phyloP scores from a whole-genome alignment of 1,284 basidiomycete genomes.

The Marasmius tenuissimus region DNA sequence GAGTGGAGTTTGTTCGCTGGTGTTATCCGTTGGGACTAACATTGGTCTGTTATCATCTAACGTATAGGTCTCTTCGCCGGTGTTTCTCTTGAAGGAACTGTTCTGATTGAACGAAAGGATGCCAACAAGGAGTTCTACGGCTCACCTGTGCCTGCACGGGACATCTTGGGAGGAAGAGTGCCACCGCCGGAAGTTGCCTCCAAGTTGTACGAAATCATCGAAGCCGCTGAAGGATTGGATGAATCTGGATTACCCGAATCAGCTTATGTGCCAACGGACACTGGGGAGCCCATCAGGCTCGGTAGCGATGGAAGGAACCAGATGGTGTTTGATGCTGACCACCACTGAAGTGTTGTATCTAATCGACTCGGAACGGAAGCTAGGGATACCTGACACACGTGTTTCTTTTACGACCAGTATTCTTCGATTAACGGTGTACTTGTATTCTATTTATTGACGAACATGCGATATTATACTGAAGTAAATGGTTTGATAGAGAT shows the following conservation, averaged over 20 bases:
- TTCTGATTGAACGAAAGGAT: slow-evolving; percentile 93
- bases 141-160: slow-evolving; percentile 83
- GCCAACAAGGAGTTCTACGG: slow-evolving; percentile 96
- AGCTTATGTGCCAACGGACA: slow-evolving; percentile 75
- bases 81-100: slow-evolving; percentile 92
- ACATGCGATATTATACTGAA: too few relatives aligned
- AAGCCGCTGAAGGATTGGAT: slow-evolving; percentile 81
- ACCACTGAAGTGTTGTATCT: slow-evolving; percentile 8
- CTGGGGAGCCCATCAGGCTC: slow-evolving; percentile 60
- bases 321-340: slow-evolving; percentile 73
- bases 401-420: too few relatives aligned
- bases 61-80: slow-evolving; percentile 90
- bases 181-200: slow-evolving; percentile 97
- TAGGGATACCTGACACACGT: too few relatives aligned
- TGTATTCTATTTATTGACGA: too few relatives aligned
- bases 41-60: slow-evolving; percentile 1
- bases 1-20: not conserved
- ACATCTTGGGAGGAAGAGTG: slow-evolving; percentile 90
- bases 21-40: not conserved
- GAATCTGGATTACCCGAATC: slow-evolving; percentile 77
- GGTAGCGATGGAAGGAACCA: slow-evolving; percentile 39
- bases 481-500: too few relatives aligned
- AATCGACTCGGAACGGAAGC: too few relatives aligned
- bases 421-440: too few relatives aligned
- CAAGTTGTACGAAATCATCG: slow-evolving; percentile 92